Evolutionary conservation across 176 grass and related monocot species (phyloP).

Genomic region (Leersia perrieri): DNA sequence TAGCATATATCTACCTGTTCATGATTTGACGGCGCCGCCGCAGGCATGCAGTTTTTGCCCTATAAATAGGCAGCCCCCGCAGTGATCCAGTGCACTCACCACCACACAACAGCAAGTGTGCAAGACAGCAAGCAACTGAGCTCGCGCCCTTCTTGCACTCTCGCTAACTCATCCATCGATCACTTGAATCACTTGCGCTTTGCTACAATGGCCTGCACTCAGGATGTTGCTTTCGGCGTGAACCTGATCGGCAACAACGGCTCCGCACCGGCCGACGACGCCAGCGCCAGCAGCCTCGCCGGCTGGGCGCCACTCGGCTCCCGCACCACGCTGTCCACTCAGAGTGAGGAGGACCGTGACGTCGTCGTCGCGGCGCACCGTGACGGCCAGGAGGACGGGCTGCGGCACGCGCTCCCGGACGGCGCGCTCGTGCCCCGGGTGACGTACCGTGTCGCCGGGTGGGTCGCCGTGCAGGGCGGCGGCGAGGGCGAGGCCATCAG

Average conservation of each 20-base stretch:
- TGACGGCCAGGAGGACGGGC: neutral
- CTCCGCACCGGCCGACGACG: no score
- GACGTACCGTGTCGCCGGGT: constrained; percentile 42
- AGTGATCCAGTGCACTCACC: neutral
- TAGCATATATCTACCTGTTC: no score
- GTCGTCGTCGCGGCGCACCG: neutral
- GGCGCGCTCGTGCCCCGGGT: constrained; percentile 13
- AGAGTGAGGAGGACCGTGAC: neutral
- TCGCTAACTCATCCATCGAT: neutral
- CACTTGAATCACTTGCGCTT: no score
- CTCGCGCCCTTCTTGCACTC: neutral
- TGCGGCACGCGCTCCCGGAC: constrained; percentile 9
- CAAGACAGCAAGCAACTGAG: neutral
- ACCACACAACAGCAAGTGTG: neutral
- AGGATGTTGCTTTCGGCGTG: neutral
- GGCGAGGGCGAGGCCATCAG: no score
- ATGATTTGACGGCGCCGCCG: neutral
- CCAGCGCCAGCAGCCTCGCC: no score
- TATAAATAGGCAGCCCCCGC: neutral
- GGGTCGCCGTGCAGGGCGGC: constrained; percentile 10
- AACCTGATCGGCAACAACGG: neutral
- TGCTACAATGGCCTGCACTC: neutral
- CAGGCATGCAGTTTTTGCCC: neutral
- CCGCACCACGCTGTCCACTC: neutral
- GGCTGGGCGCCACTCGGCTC: neutral